These are phyloP conservation scores for Pseudocercospora vitis DNA, from an alignment of 2,329 filamentous ascomycete genomes.

Conservation along the genomic window DNA sequence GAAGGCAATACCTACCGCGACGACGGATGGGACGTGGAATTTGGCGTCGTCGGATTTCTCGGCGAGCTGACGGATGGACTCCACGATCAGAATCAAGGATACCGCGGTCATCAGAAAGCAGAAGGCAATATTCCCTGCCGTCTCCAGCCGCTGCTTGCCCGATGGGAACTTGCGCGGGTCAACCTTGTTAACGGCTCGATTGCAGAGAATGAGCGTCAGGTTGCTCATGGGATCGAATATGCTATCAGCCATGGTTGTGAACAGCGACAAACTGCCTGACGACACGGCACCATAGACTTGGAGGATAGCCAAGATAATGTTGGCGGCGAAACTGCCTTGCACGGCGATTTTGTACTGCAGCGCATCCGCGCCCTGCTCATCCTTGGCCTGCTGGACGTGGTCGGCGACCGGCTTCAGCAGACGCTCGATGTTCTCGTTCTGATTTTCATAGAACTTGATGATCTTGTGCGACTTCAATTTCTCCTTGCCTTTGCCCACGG, in stretches of 20 bases:
- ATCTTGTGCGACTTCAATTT: constrained; percentile 57
- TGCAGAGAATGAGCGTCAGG: constrained; percentile 78
- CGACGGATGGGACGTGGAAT: constrained; percentile 79
- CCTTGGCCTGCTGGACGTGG: constrained; percentile 76
- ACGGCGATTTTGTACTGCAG: constrained; percentile 71
- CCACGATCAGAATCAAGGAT: constrained; percentile 87
- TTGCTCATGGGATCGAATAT: constrained; percentile 85
- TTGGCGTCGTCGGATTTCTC: constrained; percentile 54
- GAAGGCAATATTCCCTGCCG: constrained; percentile 92
- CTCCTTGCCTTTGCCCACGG: constrained; percentile 45
- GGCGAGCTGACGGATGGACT: constrained; percentile 72
- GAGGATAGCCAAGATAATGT: constrained; percentile 72
- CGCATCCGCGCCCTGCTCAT: constrained; percentile 78
- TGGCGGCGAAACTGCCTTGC: constrained; percentile 71
- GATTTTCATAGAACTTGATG: constrained; percentile 79
- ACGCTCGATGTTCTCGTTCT: constrained; percentile 91
- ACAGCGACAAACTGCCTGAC: constrained; percentile 88
- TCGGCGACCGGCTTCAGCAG: constrained; percentile 92
- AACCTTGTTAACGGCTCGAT: constrained; percentile 83
- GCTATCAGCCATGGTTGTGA: constrained; percentile 95
- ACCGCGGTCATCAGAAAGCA: constrained; percentile 95
- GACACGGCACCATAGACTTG: constrained; percentile 87
- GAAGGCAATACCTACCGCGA: constrained; percentile 84
- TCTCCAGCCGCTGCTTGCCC: constrained; percentile 91
- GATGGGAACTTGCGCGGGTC: constrained; percentile 84